Evolutionary conservation across 768 basidiomycete species (phyloP), one percentile per base, ranked within the genome.

Genomic region (Vararia minispora): DNA sequence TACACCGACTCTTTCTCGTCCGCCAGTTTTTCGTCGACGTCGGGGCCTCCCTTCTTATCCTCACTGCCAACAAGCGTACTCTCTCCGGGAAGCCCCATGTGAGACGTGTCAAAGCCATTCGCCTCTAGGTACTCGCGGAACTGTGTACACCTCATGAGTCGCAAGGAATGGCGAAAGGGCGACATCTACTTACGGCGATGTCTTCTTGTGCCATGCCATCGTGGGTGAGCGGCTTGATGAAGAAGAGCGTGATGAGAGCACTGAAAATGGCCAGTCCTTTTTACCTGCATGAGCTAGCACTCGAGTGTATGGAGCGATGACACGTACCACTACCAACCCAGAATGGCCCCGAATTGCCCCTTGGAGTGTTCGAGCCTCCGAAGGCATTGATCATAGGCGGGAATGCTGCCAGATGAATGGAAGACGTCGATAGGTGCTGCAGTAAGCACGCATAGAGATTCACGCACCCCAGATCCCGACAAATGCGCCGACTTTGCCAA

Each of bases 121-220:
- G 60, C 69, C 51, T 76, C 77, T 39, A 95, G 69, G 55, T 92
- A 92, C 47, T 69, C 69, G 39, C 85, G 83, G 76, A 92, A 92
- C 72, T 80, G 48, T 2, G 28, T n/a, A 24, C 12, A 17, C 33
- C 37, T 36, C 34, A 8, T 5, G 22, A 9, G 25, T 33, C 45
- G 21, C 39, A 20, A 25, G 18, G 20, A 12, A 12, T 12, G 23
- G 20, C 17, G 10, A 12, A 18, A 6, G 9, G 25, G 37, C 4
- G 33, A 33, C n/a, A 30, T 18, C 31, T 17, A 58, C 72, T 26
- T 48, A 82, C 81, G 48, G 61, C 61, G 27, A 57, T 58, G 57
- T 92, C 89, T 56, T 91, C 86, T 32, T 72, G 67, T 16, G 57
- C 63, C 86, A 90, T 88, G 24, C 83, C 82, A 43, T 91, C 86